These are phyloP conservation scores for Alliaria petiolata DNA, from an alignment of 345 rosid genomes.

Conservation along the genomic window DNA sequence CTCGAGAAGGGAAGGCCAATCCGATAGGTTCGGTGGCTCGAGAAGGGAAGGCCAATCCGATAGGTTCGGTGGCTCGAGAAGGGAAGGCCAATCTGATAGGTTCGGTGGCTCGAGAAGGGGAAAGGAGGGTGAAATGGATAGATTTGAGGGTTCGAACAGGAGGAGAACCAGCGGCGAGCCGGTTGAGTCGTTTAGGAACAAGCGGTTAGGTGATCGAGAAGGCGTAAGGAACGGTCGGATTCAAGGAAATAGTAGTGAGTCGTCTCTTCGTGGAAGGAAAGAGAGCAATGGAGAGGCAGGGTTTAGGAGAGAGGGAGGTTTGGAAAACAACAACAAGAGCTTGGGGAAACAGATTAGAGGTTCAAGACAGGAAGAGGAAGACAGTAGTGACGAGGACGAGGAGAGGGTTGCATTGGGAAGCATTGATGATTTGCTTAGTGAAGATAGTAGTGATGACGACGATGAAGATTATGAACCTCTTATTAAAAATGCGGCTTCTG, in stretches of 20 bases:
- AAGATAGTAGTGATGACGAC: conserved; percentile 42
- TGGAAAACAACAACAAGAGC: no score
- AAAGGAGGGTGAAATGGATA: conserved; percentile 29
- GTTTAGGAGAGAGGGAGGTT: conserved; percentile 29
- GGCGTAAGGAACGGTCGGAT: conserved; percentile 23
- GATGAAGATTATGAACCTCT: conserved; percentile 28
- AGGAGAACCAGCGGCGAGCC: conserved; percentile 36
- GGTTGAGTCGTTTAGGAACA: conserved; percentile 30
- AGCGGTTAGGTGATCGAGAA: conserved; percentile 22
- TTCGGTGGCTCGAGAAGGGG: conserved; percentile 14
- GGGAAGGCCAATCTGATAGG: no score
- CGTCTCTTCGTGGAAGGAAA: conserved; percentile 33
- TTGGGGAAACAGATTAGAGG: conserved; percentile 26
- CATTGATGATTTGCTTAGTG: conserved; percentile 43
- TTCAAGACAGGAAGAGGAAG: conserved; percentile 30
- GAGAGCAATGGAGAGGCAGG: conserved; percentile 31
- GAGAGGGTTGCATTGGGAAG: conserved; percentile 25
- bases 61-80: no score
- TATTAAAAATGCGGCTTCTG: conserved; percentile 35
- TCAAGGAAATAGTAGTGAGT: conserved; percentile 26
- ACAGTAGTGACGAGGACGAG: conserved; percentile 30
- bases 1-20: no score
- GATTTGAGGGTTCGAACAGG: conserved; percentile 38
- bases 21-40: no score
- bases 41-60: no score